Percentiles rank a stretch among this genome's conserved stretches.
Conservation (phyloP, 768 basidiomycete species). For the Tephrocybe sp. region DNA sequence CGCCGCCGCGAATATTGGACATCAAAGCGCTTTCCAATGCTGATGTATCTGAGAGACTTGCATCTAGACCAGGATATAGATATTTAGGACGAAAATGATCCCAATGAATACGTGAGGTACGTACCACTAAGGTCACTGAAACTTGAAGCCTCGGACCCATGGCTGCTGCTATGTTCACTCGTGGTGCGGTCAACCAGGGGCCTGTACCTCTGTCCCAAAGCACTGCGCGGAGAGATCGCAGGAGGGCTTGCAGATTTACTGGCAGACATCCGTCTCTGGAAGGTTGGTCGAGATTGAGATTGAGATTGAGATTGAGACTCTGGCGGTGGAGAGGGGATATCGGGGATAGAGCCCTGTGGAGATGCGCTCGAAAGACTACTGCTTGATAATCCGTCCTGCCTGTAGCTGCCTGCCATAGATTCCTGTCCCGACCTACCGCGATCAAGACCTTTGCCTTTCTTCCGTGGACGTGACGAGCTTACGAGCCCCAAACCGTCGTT, state of each 20-base stretch:
- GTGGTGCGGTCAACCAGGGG: conserved; percentile 38
- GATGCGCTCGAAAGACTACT: conserved; percentile 73
- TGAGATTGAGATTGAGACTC: conserved; percentile 54
- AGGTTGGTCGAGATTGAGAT: conserved; percentile 51
- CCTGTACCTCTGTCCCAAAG: conserved; percentile 48
- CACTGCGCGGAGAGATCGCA: conserved; percentile 52
- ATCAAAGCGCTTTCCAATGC: conserved; percentile 77
- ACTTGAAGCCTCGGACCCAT: conserved; percentile 74
- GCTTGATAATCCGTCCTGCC: conserved; percentile 42
- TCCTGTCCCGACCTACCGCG: conserved; percentile 42
- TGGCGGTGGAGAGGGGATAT: conserved; percentile 71
- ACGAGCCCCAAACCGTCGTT: conserved; percentile 73
- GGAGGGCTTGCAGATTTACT: conserved; percentile 64
- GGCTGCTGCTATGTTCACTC: conserved; percentile 58
- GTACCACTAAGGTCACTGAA: conserved; percentile 86
- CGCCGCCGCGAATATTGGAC: conserved; percentile 67
- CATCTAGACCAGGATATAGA: conserved; percentile 39
- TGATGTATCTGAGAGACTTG: conserved; percentile 67
- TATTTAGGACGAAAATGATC: background rate
- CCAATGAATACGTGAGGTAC: background rate
- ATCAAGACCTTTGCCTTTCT: conserved; percentile 38
- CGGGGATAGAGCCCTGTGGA: conserved; percentile 75
- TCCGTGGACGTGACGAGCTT: conserved; percentile 31
- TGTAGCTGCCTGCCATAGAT: conserved; percentile 32
- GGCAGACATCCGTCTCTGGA: conserved; percentile 47